Conservation (phyloP, 495 filamentous ascomycete genomes). For the Daldinia bambusicola region DNA sequence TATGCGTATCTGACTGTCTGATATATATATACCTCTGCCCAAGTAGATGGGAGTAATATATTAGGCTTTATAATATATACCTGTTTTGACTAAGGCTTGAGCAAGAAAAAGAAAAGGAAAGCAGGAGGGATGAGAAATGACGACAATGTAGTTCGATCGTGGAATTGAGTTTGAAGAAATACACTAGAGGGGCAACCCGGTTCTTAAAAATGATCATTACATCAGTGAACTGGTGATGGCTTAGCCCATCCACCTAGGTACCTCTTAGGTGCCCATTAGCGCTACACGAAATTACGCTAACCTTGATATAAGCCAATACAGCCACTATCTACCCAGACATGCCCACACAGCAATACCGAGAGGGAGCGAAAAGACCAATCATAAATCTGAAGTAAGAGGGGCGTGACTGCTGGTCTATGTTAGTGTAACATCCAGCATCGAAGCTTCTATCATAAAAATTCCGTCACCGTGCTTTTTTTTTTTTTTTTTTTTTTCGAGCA, state of each 20-base stretch:
- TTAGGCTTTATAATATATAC: neutral
- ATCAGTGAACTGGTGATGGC: slow-evolving; percentile 40
- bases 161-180: slow-evolving; percentile 31
- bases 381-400: neutral
- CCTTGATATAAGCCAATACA: slow-evolving; percentile 8
- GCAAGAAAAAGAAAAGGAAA: neutral
- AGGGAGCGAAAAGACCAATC: slow-evolving; percentile 17
- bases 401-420: slow-evolving; percentile 11
- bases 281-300: neutral
- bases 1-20: slow-evolving; percentile 6
- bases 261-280: slow-evolving; percentile 4
- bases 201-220: slow-evolving; percentile 31
- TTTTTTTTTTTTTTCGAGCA: too few relatives aligned
- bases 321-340: slow-evolving; percentile 17
- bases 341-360: slow-evolving; percentile 18
- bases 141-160: slow-evolving; percentile 14
- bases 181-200: slow-evolving; percentile 32
- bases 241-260: slow-evolving; percentile 1
- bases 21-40: neutral
- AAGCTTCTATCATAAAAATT: slow-evolving; percentile 7
- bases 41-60: neutral
- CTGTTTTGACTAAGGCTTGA: neutral
- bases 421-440: slow-evolving; percentile 2
- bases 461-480: neutral
- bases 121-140: slow-evolving; percentile 3